Base-by-base conservation (phyloP, 768 basidiomycete species). In the Kwoniella sp. region DNA sequence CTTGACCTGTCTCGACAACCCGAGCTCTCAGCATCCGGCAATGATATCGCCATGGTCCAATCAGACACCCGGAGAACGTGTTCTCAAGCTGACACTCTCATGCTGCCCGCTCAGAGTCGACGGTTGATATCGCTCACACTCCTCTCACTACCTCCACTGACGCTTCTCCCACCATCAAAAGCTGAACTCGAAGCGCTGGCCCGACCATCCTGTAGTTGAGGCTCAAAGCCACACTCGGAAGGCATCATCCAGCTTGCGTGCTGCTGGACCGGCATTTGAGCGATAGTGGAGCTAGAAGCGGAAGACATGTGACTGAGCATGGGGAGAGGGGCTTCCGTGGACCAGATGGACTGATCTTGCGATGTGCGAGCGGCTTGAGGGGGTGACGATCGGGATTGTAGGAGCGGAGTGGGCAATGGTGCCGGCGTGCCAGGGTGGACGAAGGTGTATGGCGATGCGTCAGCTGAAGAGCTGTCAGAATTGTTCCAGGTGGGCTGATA, bases 271-370 rank as follows among this genome's bases (percentile, higher is more conserved):
- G 40, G 40, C 40, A 4, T 44, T 6, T 9, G 3, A 4, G 17
- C 17, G 10, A 19, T 10, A 19, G 8, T 44, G 8, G 40, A 6
- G 40, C 24, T 25, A 24, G 49, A 24, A 24, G 25, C 9, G 4
- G 37, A 33, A 2, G 52, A 54, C 53, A 62, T 62, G 26, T 60
- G 58, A 2, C 51, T 51, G 1, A 62, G 27, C 10, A 55, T 24
- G 10, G 60, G 60, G 19, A 62, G 49, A 19, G n/a, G 15, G 1
- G 40, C 55, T 6, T n/a, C 53, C 12, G 60, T 62, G 17, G 60
- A 62, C 60, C 60, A 62, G 26, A 62, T 62, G 6, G 51, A 60
- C 17, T 40, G 56, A 17, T 56, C 55, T 21, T 56, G 44, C 21
- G 55, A 6, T 6, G 33, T 13, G 13, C 6, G 33, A 33, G 7